Base-by-base conservation (phyloP, 495 filamentous ascomycete species). In the Glarea lozoyensis region DNA sequence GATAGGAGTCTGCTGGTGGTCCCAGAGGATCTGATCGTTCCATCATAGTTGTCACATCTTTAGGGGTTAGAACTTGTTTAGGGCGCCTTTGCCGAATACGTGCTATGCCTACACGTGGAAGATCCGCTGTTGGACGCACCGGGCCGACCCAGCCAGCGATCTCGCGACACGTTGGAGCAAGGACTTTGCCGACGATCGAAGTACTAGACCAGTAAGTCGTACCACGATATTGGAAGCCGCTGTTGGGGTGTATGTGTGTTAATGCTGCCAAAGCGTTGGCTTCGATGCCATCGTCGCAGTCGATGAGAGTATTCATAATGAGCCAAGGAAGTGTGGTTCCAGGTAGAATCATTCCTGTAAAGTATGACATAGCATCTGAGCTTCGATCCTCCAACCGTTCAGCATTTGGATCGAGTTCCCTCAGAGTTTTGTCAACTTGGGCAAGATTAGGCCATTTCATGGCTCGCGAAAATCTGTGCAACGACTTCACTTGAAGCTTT, bases 381-480 rank as follows among this genome's bases (percentile, higher is more conserved):
- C 70, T 77, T 50, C 79, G 64, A 34, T 73, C 64, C 51, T 81
- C 73, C 4, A 84, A 61, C 7, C 71, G 58, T 22, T 63, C 65
- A 27, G 61, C 55, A 12, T 73, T 66, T 22, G 55, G 58, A 39
- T 81, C 74, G 46, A 67, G 68, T 42, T 78, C 68, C 42, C 69
- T 72, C 39, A 85, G 69, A 12, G 66, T 61, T 32, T 65, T 65
- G 37, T 81, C 62, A 16, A 83, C 73, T 44, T 79, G 72, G 40
- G 60, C 60, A 46, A 83, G 75, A 52, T 84, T 82, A 7, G 80
- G 79, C 82, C 82, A 86, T 53, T 82, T 83, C 66, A 86, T 72
- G 38, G 71, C 76, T 50, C 74, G 70, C 10, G 79, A 76, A 48
- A 86, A 84, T 13, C 70, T 67, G 44, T 72, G 71, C 29, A 86